Conservation (phyloP, 2,329 filamentous ascomycete genomes). For the Neonectria sp. region DNA sequence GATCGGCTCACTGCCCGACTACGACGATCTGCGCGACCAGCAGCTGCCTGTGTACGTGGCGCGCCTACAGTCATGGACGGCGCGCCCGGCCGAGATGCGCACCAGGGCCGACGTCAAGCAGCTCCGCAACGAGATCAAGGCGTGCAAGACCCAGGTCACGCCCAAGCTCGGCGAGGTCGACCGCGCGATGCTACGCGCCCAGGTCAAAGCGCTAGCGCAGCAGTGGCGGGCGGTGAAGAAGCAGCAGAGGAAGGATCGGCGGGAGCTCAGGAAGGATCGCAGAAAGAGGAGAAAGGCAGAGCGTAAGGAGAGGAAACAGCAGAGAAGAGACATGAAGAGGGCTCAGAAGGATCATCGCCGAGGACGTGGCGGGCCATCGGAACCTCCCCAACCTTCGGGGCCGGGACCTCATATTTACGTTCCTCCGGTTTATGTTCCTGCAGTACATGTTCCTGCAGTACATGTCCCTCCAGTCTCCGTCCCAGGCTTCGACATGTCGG, state of each 20-base stretch:
- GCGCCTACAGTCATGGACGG: slow-evolving; percentile 64
- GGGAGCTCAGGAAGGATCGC: slow-evolving; percentile 50
- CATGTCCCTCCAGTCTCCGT: slow-evolving; percentile 22
- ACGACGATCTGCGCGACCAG: slow-evolving; percentile 63
- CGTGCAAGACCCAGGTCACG: slow-evolving; percentile 46
- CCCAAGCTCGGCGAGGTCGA: slow-evolving; percentile 30
- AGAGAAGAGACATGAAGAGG: slow-evolving; percentile 49
- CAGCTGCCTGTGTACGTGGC: slow-evolving; percentile 64
- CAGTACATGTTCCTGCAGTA: slow-evolving; percentile 8
- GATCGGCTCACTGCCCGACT: slow-evolving; percentile 68
- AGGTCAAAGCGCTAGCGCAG: slow-evolving; percentile 62
- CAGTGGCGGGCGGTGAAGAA: slow-evolving; percentile 57
- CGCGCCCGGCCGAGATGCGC: slow-evolving; percentile 64
- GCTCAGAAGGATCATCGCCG: slow-evolving; percentile 50
- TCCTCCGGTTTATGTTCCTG: slow-evolving; percentile 16
- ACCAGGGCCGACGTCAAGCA: slow-evolving; percentile 61
- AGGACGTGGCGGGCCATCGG: slow-evolving; percentile 27
- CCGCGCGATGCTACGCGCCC: slow-evolving; percentile 55
- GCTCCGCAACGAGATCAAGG: slow-evolving; percentile 61
- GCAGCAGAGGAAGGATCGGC: slow-evolving; percentile 49
- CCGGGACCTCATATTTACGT: slow-evolving; percentile 24
- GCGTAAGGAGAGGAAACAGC: slow-evolving; percentile 51
- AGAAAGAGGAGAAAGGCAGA: slow-evolving; percentile 50
- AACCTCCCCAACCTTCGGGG: slow-evolving; percentile 14
- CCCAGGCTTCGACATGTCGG: background rate